These are phyloP conservation scores for Yarrowia sp. DNA, from an alignment of 805 yeast genomes.

Conservation along the genomic window DNA sequence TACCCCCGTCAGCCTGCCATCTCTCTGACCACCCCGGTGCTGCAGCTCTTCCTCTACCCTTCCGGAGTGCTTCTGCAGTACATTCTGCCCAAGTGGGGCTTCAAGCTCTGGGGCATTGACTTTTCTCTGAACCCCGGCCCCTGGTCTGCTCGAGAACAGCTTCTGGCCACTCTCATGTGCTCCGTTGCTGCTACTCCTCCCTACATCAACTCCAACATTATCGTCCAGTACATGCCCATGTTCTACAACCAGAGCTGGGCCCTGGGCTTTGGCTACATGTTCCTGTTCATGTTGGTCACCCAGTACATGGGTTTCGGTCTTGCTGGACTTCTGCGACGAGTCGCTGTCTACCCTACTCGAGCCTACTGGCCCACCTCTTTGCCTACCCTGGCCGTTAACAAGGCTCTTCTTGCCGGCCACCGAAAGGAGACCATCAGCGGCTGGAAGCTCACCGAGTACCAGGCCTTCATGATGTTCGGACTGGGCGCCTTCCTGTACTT, in stretches of 20 bases:
- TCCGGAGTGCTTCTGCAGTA: conserved; percentile 58
- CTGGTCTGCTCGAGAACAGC: conserved; percentile 67
- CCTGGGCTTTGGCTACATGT: conserved; percentile 51
- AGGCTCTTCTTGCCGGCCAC: conserved; percentile 54
- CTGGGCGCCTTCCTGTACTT: conserved; percentile 56
- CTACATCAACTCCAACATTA: conserved; percentile 43
- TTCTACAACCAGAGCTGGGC: conserved; percentile 50
- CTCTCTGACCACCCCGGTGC: conserved; percentile 58
- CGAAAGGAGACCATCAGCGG: conserved; percentile 51
- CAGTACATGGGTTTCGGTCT: conserved; percentile 72
- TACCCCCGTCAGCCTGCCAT: conserved; percentile 64
- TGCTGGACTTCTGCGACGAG: conserved; percentile 66
- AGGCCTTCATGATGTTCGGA: conserved; percentile 54
- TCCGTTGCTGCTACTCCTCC: conserved; percentile 41
- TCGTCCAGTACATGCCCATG: conserved; percentile 48
- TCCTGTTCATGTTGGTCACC: conserved; percentile 61
- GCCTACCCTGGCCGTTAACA: conserved; percentile 64
- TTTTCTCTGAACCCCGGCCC: conserved; percentile 65
- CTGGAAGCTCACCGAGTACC: conserved; percentile 59
- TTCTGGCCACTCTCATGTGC: conserved; percentile 54
- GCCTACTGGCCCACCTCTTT: conserved; percentile 71
- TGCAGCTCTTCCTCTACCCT: conserved; percentile 68
- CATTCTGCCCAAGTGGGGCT: conserved; percentile 57
- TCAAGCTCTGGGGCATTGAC: conserved; percentile 53
- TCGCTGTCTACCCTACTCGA: conserved; percentile 65